Base-by-base conservation (phyloP, 2,329 filamentous ascomycete species). In the Beauveria varroae region DNA sequence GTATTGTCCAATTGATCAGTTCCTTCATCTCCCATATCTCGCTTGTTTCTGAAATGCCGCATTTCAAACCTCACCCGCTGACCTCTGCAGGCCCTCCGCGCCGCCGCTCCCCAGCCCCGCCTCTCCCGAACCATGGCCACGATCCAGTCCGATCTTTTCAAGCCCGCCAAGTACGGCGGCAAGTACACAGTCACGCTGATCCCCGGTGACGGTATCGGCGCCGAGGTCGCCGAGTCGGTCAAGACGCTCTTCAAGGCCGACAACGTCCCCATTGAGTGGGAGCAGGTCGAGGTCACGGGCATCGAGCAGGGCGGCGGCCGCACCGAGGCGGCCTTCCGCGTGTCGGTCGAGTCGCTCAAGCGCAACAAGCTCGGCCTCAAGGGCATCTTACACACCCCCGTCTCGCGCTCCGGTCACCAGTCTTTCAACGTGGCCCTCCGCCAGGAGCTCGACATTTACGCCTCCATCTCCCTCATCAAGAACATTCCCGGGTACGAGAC, bases 221-320 rank as follows among this genome's bases (percentile, higher is more conserved):
- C 91, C 77, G 95, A 99, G 81, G 93, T 98, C 65, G 92, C 93
- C 71, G 93, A 98, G 81, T 95, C 91, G 66, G 93, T 99, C 77
- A 96, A 97, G 88, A 96, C 93, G 69, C 89, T 99, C 78, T 98
- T 98, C 88, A 98, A 97, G 86, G 93, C 93, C 75, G 93, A 98
- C 83, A 98, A 96, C 75, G 93, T 97, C 59, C 95, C 95, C 72
- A 88, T 99, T 71, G 92, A 97, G 79, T 98, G 95, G 93, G 95
- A 99, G 79, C 93, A 98, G 82, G 85, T 99, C 71, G 93, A 97
- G 75, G 93, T 96, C 52, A 92, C 91, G 30, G 95, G 95, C 77
- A 84, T 98, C 67, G 90, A 93, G 74, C 86, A 88, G 63, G 90
- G 90, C 71, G 84, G 86, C 76, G 91, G 92, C 79, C 88, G 92